Evolutionary conservation across 352 stramenopile genomes (phyloP), one percentile per base, ranked within the genome.

Genomic region (Globisporangium alternatum): DNA sequence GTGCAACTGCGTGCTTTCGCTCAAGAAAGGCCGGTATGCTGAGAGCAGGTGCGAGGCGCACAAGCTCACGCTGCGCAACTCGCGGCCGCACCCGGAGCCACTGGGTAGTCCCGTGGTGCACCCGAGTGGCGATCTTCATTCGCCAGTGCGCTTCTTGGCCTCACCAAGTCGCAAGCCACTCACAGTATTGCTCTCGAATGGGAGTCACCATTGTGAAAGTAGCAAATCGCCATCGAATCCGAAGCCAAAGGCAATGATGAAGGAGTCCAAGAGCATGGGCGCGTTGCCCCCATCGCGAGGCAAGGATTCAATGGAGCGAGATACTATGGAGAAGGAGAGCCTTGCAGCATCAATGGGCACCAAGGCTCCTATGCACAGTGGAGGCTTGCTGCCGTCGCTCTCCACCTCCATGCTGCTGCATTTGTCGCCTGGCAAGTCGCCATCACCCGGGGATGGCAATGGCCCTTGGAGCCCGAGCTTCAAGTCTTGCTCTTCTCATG

Each of bases 41-140:
- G 78, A 90, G 35, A 33, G 48, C 4, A 70, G 70, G 21, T 90
- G 79, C 31, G 67, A 73, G 22, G 81, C 79, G n/a, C 81, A 90
- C 65, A 86, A 79, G 30, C 72, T 89, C 22, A 86, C 78, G 25
- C 64, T 90, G 22, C 72, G 79, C 7, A 75, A 88, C 31, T 90
- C 81, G 8, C 71, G 77, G 47, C 69, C 74, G 0, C 65, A 87
- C 33, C 57, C 77, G 7, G 68, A 76, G n/a, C 63, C 71, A 13
- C 66, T 83, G 31, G 76, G 75, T 3, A 60, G 60, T 19, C 49
- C 52, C 7, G 56, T 69, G 15, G 12, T 53, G 25, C 12, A 43
- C 19, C 5, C 2, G 22, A 56, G 31, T 10, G 28, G 31, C 12
- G 5, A 8, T 28, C 21, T 28, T 17, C 51, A 22, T 21, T 54